These are phyloP conservation scores for Aspergillus transmontanensis DNA, from an alignment of 2,329 filamentous ascomycete species.

Conservation along the genomic window DNA sequence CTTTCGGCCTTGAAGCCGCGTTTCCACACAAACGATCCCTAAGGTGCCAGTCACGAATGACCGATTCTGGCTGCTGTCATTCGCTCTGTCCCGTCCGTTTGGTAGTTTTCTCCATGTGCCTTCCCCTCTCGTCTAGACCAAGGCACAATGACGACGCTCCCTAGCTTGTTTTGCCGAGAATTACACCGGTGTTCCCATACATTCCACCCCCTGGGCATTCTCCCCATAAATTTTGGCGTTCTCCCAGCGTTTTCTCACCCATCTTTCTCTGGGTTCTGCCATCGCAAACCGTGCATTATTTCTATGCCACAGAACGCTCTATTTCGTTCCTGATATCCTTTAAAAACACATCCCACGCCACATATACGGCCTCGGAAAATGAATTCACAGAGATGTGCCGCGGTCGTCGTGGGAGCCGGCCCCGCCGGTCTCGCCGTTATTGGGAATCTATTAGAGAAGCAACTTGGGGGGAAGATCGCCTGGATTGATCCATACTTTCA, in stretches of 20 bases:
- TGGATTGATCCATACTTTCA: conserved; percentile 63
- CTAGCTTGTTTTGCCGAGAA: conserved; percentile 21
- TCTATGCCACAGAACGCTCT: not conserved
- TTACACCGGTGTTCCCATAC: conserved; percentile 15
- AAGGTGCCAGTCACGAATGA: not conserved
- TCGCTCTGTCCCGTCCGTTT: not conserved
- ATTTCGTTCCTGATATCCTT: not conserved
- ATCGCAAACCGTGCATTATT: not conserved
- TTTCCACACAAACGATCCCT: not conserved
- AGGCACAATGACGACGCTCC: conserved; percentile 9
- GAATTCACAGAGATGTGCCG: conserved; percentile 46
- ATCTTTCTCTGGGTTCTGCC: not conserved
- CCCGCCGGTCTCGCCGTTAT: conserved; percentile 62
- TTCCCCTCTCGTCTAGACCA: conserved; percentile 8
- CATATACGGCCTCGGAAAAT: conserved; percentile 21
- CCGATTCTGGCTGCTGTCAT: not conserved
- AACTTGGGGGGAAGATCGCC: conserved; percentile 52
- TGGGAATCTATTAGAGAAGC: conserved; percentile 62
- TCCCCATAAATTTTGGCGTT: conserved; percentile 12
- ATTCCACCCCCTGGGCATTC: conserved; percentile 1
- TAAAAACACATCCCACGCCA: not conserved
- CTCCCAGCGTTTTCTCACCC: not conserved
- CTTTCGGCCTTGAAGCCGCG: not conserved
- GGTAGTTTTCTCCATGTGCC: not conserved
- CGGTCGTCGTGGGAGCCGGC: conserved; percentile 62